Evolutionary conservation across 306 rosid species (phyloP), one percentile per base, ranked within the genome.

Genomic region (Casuarina glauca): DNA sequence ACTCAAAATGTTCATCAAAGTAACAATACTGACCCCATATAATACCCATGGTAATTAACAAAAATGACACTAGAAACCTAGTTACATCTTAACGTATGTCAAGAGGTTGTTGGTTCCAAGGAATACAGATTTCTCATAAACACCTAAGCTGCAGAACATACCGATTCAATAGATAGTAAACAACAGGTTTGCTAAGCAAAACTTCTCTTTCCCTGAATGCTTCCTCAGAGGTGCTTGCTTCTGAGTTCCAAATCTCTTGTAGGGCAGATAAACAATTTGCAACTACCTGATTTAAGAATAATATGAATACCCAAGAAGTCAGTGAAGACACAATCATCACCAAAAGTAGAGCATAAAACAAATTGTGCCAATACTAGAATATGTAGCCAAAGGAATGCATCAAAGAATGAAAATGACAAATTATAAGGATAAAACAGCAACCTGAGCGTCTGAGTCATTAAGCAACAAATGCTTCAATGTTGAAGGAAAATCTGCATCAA

Each of bases 191-290:
- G 93, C 98, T 91, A 64, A 90, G 97, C 79, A 96, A 84, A 77
- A 81, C 70, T 87, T 96, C 99, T 89, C 97, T 88, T 78, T 96
- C 99, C 90, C 94, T 90, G 64, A 92, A 82, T 57, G 93, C 97
- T 87, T 91, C 99, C 88, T 96, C 99, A 44, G 97, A 86, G 4
- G 90, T 72, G 70, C 93, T 84, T 74, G 94, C 93, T 87, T 91
- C 98, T 83, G 88, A 86, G 73, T 91, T 87, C 97, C 93, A 96
- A 85, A 96, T 96, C 88, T 96, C 99, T 96, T 96, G 97, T 45
- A 96, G 82, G 80, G 96, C 89, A 77, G 97, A 88, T 85, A 96
- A 78, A 85, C 99, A 96, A 84, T 96, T 96, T 82, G 99, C 96
- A 52, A 96, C 96, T 44, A 96, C 97, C 99, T 96, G 89, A 74